Conservation (phyloP, 2,329 filamentous ascomycete species). For the Aureobasidium sp. region DNA sequence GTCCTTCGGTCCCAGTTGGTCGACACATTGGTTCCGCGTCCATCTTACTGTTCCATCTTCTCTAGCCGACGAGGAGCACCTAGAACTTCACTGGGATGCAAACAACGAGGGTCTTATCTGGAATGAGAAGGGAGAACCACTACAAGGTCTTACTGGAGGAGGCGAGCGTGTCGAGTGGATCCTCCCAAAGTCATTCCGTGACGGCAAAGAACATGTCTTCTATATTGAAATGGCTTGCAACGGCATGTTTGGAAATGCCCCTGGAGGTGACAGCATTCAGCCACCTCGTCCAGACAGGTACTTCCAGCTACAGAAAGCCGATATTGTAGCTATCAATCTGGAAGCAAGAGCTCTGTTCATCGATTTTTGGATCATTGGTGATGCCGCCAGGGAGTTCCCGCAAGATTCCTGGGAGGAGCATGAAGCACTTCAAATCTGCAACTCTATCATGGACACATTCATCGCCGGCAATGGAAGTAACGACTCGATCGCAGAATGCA, state of each 20-base stretch:
- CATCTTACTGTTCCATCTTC: constrained; percentile 67
- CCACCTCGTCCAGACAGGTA: constrained; percentile 80
- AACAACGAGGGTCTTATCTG: constrained; percentile 93
- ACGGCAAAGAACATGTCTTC: constrained; percentile 79
- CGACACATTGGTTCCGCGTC: constrained; percentile 95
- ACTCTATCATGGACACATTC: constrained; percentile 84
- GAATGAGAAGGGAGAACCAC: constrained; percentile 78
- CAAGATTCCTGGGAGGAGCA: constrained; percentile 83
- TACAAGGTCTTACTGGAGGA: constrained; percentile 86
- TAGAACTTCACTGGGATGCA: constrained; percentile 96
- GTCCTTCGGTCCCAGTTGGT: constrained; percentile 89
- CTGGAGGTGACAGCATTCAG: constrained; percentile 77
- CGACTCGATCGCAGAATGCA: constrained; percentile 68
- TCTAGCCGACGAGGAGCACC: constrained; percentile 65
- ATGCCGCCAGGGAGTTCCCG: constrained; percentile 87
- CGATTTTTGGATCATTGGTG: constrained; percentile 92
- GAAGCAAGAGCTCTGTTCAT: constrained; percentile 76
- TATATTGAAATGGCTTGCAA: constrained; percentile 99
- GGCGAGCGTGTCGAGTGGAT: constrained; percentile 90
- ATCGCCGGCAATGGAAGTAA: constrained; percentile 66
- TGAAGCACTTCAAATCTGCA: constrained; percentile 73
- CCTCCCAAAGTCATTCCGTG: constrained; percentile 70
- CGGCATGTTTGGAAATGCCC: constrained; percentile 92
- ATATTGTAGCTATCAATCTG: constrained; percentile 83
- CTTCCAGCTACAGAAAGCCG: constrained; percentile 67